Conservation (phyloP, 78 protist genomes). For the slime mould (Dictyostelium discoideum) region dicty_2.7 NC_007089.4:3704501-3705000, state of each 20-base stretch:
- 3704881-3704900: not conserved
- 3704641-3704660: not conserved
- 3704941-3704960: no score
- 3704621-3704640: not conserved
- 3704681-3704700: not conserved
- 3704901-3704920: not conserved
- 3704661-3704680: constrained; percentile 3
- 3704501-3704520: not conserved
- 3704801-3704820: not conserved
- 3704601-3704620: not conserved
- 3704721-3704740: not conserved
- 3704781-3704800: not conserved
- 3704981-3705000: not conserved
- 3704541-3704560: not conserved
- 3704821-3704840: not conserved
- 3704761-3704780: not conserved
- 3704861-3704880: not conserved
- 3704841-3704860: not conserved
- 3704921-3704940: no score
- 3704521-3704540: not conserved
- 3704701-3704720: constrained; percentile 7
- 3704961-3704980: no score
- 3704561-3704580: not conserved
- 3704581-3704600: constrained; percentile 2
- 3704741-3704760: not conserved